A percentile compares a stretch with the other conserved stretches of the same genome.
phyloP scores from a whole-genome alignment of 2,329 filamentous ascomycete species.

The Leptographium wingfieldii region DNA sequence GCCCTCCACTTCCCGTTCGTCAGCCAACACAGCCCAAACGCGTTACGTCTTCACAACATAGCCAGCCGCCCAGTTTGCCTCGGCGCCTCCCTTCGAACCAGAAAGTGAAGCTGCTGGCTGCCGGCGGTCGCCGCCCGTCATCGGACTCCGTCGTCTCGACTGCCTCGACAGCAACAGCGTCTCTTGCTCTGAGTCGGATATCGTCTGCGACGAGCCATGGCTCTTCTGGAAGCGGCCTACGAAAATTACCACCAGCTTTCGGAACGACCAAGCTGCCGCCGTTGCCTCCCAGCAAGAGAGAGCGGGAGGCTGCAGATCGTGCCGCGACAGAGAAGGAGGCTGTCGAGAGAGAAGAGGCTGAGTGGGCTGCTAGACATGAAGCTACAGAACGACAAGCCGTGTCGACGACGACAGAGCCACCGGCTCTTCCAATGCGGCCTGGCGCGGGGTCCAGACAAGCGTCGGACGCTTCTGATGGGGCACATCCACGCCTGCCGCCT shows the following conservation, averaged over 20 bases:
- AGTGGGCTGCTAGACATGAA: background rate
- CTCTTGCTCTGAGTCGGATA: slow-evolving; percentile 32
- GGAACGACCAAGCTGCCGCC: slow-evolving; percentile 45
- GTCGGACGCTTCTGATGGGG: background rate
- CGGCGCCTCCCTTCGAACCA: slow-evolving; percentile 35
- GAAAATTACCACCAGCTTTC: slow-evolving; percentile 43
- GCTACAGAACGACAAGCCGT: background rate
- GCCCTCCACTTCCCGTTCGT: slow-evolving; percentile 14
- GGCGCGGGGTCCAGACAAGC: background rate
- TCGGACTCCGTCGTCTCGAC: slow-evolving; percentile 45
- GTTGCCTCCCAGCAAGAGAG: slow-evolving; percentile 41
- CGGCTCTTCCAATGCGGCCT: slow-evolving; percentile 5
- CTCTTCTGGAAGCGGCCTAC: slow-evolving; percentile 27
- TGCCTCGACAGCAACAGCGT: slow-evolving; percentile 37
- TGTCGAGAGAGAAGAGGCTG: background rate
- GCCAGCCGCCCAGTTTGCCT: slow-evolving; percentile 34
- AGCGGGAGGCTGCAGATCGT: slow-evolving; percentile 33
- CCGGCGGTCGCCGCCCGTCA: slow-evolving; percentile 35
- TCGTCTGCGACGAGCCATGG: slow-evolving; percentile 36
- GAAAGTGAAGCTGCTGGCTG: slow-evolving; percentile 16
- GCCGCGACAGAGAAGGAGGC: slow-evolving; percentile 21
- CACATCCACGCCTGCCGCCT: slow-evolving; percentile 5
- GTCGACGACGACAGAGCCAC: background rate
- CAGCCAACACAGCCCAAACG: slow-evolving; percentile 15
- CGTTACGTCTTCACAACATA: slow-evolving; percentile 22